Base-by-base conservation (phyloP, 208 protist species). In the Wallacemonas sp. region DNA sequence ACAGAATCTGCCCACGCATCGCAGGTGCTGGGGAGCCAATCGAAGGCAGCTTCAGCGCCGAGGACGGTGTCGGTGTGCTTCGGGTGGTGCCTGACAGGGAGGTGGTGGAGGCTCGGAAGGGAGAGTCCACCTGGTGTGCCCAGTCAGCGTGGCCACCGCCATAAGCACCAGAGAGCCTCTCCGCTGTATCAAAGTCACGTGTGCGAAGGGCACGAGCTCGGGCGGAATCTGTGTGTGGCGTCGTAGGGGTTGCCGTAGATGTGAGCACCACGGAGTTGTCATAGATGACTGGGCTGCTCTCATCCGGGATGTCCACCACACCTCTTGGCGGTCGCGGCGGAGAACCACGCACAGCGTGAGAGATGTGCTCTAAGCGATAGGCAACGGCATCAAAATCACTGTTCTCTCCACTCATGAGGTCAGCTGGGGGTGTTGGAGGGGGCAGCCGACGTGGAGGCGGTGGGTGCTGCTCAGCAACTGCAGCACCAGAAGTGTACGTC, bases 251-350 rank as follows among this genome's bases (percentile, higher is more conserved):
- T 5, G 24, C 47, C 9, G 26, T 36, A 15, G 47, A 55, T 8
- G 47, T 34, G 24, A 55, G 47, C 47, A 55, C 24, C 12, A 55
- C 47, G 8, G 47, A 55, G 47, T n/a, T 27, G 47, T 55, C 47
- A 27, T 33, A 27, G n/a, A 55, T 55, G 47, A 55, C 5, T 27
- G n/a, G 47, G 24, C 24, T 41, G 24, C 22, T 11, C 45, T 24
- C 15, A 11, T n/a, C n/a, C n/a, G n/a, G n/a, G n/a, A n/a, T n/a
- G n/a, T n/a, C n/a, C n/a, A n/a, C n/a, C n/a, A n/a, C n/a, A n/a
- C n/a, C n/a, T n/a, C n/a, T n/a, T n/a, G n/a, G n/a, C n/a, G n/a
- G n/a, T n/a, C n/a, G n/a, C n/a, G n/a, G n/a, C n/a, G n/a, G n/a
- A n/a, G n/a, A n/a, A n/a, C n/a, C n/a, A n/a, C n/a, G n/a, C n/a